These are phyloP conservation scores for Parietaria judaica DNA, from an alignment of 306 rosid species.

Conservation along the genomic window DNA sequence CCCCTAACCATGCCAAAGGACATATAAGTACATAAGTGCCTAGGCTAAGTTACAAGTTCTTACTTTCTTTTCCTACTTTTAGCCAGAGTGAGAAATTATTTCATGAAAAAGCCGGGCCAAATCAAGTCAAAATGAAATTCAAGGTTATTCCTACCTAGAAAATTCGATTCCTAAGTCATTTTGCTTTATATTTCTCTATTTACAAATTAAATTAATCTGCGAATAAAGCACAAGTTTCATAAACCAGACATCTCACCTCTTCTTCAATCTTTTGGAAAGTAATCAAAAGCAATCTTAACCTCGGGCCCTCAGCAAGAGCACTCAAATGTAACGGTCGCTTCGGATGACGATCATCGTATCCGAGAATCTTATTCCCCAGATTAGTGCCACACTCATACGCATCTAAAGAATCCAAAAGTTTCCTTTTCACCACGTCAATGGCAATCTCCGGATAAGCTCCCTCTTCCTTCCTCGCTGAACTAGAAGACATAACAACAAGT, in stretches of 20 bases:
- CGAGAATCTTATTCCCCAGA: constrained; percentile 39
- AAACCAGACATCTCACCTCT: constrained; percentile 37
- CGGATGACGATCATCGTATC: constrained; percentile 22
- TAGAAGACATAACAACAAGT: constrained; percentile 33
- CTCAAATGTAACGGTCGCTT: constrained; percentile 67
- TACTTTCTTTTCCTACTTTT: no score
- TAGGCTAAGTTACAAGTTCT: no score
- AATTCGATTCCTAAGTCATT: no score
- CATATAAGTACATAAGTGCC: no score
- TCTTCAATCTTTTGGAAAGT: constrained; percentile 70
- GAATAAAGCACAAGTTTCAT: no score
- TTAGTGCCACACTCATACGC: constrained; percentile 48
- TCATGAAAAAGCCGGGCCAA: no score
- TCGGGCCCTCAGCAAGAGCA: constrained; percentile 81
- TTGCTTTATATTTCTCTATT: no score
- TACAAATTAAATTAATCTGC: no score
- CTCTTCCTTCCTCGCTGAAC: constrained; percentile 34
- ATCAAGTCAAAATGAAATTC: no score
- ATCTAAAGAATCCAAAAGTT: constrained; percentile 58
- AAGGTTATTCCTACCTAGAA: no score
- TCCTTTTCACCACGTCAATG: constrained; percentile 55
- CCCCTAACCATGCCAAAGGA: no score
- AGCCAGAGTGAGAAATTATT: no score
- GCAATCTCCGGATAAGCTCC: constrained; percentile 43
- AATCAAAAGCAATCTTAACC: constrained; percentile 76